Base-by-base conservation (phyloP, 2,329 filamentous ascomycete species). In the Ophiostoma quercus region DNA sequence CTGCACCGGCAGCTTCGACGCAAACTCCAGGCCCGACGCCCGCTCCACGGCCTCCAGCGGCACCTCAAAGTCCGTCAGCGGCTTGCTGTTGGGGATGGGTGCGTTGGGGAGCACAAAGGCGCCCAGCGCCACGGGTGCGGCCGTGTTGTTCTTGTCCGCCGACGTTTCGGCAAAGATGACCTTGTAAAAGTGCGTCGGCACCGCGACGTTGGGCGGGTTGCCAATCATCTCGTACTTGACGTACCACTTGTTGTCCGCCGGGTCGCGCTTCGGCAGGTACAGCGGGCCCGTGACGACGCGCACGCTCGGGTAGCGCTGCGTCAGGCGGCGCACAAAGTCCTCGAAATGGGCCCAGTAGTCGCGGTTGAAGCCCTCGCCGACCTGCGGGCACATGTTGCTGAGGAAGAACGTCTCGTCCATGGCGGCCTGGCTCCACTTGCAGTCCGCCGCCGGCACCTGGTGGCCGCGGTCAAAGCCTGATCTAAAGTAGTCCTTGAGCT, bases 271-370 rank as follows among this genome's bases (percentile, higher is more conserved):
- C 11, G 95, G 95, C 29, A 99, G 86, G 80, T 99, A 99, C 62
- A 99, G 81, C 2, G 95, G 95, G 0, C 95, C 95, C 0, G 95
- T 99, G 70, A 97, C 92, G 74, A 98, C 90, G 72, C 95, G 86
- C 34, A 99, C 94, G 60, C 87, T 91, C 0, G 94, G 94, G 77
- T 97, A 99, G 69, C 83, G 85, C 66, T 83, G 81, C 0, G 94
- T 94, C 74, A 99, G 83, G 22, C 92, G 84, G 11, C 95, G 87
- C 81, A 94, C 97, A 77, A 98, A 99, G 77, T 97, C 94, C 82
- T 99, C 95, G 74, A 99, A 94, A 79, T 99, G 95, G 51, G 95
- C 91, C 95, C 95, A 99, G 86, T 99, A 99, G 82, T 99, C 95
- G 68, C 95, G 87, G 82, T 99, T 99, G 85, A 99, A 99, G 71